Conservation (phyloP, 2,329 filamentous ascomycete genomes). For the Teratosphaeria zuluensis region DNA sequence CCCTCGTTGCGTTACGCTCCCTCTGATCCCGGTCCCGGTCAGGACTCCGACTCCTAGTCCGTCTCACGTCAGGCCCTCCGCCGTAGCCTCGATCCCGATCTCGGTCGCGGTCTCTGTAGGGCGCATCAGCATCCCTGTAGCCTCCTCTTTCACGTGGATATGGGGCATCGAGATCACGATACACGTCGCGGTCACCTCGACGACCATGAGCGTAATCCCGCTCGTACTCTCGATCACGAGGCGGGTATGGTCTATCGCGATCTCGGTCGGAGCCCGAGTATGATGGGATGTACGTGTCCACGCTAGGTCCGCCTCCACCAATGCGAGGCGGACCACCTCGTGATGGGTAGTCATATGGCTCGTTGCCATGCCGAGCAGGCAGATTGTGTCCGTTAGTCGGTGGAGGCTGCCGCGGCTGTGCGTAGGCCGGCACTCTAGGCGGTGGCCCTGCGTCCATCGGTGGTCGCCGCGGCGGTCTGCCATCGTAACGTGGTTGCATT, state of each 20-base stretch:
- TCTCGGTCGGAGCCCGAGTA: slow-evolving; percentile 21
- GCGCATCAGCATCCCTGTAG: slow-evolving; percentile 1
- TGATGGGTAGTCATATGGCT: slow-evolving; percentile 10
- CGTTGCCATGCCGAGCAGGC: slow-evolving; percentile 15
- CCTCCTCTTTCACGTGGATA: background rate
- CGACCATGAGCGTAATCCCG: slow-evolving; percentile 12
- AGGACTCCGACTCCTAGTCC: slow-evolving; percentile 23
- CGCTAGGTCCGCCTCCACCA: slow-evolving; percentile 7
- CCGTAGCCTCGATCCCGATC: slow-evolving; percentile 9
- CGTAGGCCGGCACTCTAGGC: slow-evolving; percentile 15
- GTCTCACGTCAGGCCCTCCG: slow-evolving; percentile 17
- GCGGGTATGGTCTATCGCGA: slow-evolving; percentile 8
- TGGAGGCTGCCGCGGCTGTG: slow-evolving; percentile 9
- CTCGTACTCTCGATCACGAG: background rate
- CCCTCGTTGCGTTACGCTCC: slow-evolving; percentile 16
- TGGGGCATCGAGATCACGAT: slow-evolving; percentile 15
- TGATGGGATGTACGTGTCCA: slow-evolving; percentile 38
- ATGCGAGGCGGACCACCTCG: slow-evolving; percentile 24
- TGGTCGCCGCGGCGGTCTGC: slow-evolving; percentile 12
- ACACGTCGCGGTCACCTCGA: slow-evolving; percentile 13
- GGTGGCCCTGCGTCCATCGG: slow-evolving; percentile 9
- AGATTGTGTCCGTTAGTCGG: slow-evolving; percentile 21
- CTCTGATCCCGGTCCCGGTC: slow-evolving; percentile 16
- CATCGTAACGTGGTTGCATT: slow-evolving; percentile 17
- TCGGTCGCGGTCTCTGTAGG: slow-evolving; percentile 13